Conservation (phyloP, 495 filamentous ascomycete species). For the Lepraria neglecta region DNA sequence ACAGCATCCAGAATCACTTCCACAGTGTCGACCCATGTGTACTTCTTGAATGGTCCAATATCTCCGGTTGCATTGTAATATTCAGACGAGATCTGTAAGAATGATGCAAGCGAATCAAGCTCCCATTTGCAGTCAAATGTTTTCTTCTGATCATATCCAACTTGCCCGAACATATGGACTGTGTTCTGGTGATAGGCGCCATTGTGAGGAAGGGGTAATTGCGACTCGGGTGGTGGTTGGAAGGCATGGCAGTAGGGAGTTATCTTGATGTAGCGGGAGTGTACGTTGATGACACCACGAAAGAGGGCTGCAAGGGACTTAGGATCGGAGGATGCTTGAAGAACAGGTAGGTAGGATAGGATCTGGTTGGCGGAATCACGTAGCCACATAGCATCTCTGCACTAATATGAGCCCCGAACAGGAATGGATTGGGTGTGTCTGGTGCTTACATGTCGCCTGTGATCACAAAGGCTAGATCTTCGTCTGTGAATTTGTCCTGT, state of each 20-base stretch:
- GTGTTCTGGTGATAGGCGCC: slow-evolving; percentile 43
- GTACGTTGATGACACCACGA: slow-evolving; percentile 60
- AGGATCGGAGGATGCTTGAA: slow-evolving; percentile 44
- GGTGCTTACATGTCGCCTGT: slow-evolving; percentile 49
- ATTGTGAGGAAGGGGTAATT: slow-evolving; percentile 43
- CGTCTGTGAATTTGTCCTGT: slow-evolving; percentile 39
- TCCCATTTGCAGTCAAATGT: slow-evolving; percentile 66
- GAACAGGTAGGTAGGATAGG: slow-evolving; percentile 53
- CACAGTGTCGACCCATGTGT: slow-evolving; percentile 54
- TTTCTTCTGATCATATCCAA: slow-evolving; percentile 42
- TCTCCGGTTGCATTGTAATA: slow-evolving; percentile 53
- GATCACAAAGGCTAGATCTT: slow-evolving; percentile 59
- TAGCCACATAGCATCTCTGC: slow-evolving; percentile 60
- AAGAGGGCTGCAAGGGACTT: slow-evolving; percentile 54
- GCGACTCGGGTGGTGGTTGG: slow-evolving; percentile 52
- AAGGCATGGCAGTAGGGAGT: slow-evolving; percentile 61
- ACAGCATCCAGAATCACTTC: slow-evolving; percentile 49
- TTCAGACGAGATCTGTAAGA: slow-evolving; percentile 53
- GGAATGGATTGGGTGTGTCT: neutral
- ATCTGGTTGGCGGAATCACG: slow-evolving; percentile 63
- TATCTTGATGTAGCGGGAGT: slow-evolving; percentile 53
- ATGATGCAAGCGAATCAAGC: slow-evolving; percentile 61
- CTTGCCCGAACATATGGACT: slow-evolving; percentile 31
- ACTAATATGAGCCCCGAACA: slow-evolving; percentile 3
- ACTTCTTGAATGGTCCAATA: slow-evolving; percentile 52